Conservation (phyloP, 2,329 filamentous ascomycete species). For the Volutella citrinella region DNA sequence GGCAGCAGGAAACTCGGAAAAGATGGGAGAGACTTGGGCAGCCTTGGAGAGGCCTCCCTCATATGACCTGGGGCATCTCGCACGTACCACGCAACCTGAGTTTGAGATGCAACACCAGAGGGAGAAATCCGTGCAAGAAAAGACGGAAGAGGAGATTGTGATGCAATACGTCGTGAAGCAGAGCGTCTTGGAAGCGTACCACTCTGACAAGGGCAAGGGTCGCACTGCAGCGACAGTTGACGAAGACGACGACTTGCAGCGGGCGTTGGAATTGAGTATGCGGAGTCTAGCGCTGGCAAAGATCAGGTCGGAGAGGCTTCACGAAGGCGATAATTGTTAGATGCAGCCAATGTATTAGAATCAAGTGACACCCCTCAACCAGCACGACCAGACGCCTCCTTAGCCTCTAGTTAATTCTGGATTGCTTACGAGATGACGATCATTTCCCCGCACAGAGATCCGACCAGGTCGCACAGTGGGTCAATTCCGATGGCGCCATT, state of each 20-base stretch:
- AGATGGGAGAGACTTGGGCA: neutral
- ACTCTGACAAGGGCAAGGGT: constrained; percentile 13
- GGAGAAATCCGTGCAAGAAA: constrained; percentile 34
- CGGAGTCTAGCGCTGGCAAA: too few species aligned
- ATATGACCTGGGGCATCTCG: constrained; percentile 8
- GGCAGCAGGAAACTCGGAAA: constrained; percentile 37
- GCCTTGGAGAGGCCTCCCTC: neutral
- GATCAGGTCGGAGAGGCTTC: too few species aligned
- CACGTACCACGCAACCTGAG: constrained; percentile 28
- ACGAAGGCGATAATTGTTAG: too few species aligned
- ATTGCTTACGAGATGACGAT: too few species aligned
- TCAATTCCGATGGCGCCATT: too few species aligned
- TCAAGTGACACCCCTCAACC: too few species aligned
- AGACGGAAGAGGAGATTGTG: constrained; percentile 63
- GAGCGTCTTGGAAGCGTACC: constrained; percentile 58
- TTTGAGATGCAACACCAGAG: constrained; percentile 41
- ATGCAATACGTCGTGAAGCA: constrained; percentile 72
- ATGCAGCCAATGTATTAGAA: too few species aligned
- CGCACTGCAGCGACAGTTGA: constrained; percentile 7
- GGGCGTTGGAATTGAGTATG: too few species aligned
- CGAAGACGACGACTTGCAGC: constrained; percentile 4
- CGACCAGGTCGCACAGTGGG: too few species aligned
- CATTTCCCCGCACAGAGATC: too few species aligned
- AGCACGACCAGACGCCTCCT: too few species aligned
- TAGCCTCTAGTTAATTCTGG: too few species aligned